Conservation (phyloP, 2,329 filamentous ascomycete species). For the Cordyceps farinosa region DNA sequence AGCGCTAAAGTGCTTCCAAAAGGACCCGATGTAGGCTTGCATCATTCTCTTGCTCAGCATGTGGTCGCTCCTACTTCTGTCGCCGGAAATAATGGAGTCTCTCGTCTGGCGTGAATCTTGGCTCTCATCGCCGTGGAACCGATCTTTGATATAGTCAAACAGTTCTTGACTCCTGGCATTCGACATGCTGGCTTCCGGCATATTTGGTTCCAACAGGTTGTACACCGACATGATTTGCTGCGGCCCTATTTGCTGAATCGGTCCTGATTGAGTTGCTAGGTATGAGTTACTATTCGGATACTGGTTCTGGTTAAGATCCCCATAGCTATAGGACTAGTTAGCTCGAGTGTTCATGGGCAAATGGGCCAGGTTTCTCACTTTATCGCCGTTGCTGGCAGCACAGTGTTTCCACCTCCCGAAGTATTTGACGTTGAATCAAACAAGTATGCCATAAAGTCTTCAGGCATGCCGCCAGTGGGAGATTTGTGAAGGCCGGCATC, state of each 20-base stretch:
- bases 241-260: conserved; percentile 47
- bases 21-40: conserved; percentile 89
- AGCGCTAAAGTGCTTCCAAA: conserved; percentile 92
- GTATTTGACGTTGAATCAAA: conserved; percentile 62
- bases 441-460: conserved; percentile 81
- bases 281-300: conserved; percentile 20
- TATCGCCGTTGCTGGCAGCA: conserved; percentile 40
- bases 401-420: neutral
- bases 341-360: conserved; percentile 3
- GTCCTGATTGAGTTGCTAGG: neutral
- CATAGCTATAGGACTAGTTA: conserved; percentile 44
- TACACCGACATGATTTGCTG: conserved; percentile 88
- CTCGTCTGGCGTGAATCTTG: conserved; percentile 71
- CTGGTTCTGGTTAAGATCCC: conserved; percentile 44
- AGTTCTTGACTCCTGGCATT: conserved; percentile 84
- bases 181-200: conserved; percentile 76
- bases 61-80: conserved; percentile 61
- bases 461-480: conserved; percentile 76
- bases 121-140: conserved; percentile 78
- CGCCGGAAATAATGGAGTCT: conserved; percentile 73
- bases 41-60: conserved; percentile 88
- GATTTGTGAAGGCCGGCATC: conserved; percentile 78
- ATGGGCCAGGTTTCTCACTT: conserved; percentile 40
- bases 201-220: conserved; percentile 74
- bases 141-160: conserved; percentile 73